Evolutionary conservation across 768 basidiomycete genomes (phyloP).

Genomic region (Lenzites betulinus): DNA sequence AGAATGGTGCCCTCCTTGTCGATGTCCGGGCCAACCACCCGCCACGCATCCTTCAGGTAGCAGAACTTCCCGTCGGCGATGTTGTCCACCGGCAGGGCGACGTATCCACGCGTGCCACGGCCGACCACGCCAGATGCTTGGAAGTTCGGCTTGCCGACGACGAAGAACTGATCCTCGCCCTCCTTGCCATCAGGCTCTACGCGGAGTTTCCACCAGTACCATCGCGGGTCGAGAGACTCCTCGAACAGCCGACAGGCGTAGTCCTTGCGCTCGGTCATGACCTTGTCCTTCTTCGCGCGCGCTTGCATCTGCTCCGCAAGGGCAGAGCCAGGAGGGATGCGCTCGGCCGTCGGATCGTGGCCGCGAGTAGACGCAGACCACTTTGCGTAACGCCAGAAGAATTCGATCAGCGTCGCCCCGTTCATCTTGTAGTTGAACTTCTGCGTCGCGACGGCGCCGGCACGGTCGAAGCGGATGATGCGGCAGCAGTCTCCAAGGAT

Average conservation of each 20-base stretch:
- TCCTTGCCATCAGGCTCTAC: background rate
- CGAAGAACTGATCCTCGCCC: background rate
- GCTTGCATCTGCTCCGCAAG: background rate
- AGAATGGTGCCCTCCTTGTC: conserved; percentile 5
- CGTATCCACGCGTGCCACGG: background rate
- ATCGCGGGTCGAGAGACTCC: background rate
- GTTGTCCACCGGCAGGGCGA: background rate
- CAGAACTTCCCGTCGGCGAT: background rate
- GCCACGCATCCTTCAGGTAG: conserved; percentile 13
- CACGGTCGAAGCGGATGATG: conserved; percentile 8
- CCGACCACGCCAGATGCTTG: background rate
- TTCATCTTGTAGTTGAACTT: conserved; percentile 6
- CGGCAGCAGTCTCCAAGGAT: background rate
- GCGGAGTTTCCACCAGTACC: background rate
- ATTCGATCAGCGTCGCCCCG: background rate
- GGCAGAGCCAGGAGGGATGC: background rate
- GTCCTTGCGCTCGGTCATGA: background rate
- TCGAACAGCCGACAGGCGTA: background rate
- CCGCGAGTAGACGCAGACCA: background rate
- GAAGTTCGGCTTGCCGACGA: conserved; percentile 12
- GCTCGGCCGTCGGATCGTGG: background rate
- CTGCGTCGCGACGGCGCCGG: background rate
- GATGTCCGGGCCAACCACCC: background rate
- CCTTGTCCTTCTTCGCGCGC: background rate
- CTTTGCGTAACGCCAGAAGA: conserved; percentile 3